Base-by-base conservation (phyloP, 257 asterid genomes). In the Pogostemon cablin region DNA sequence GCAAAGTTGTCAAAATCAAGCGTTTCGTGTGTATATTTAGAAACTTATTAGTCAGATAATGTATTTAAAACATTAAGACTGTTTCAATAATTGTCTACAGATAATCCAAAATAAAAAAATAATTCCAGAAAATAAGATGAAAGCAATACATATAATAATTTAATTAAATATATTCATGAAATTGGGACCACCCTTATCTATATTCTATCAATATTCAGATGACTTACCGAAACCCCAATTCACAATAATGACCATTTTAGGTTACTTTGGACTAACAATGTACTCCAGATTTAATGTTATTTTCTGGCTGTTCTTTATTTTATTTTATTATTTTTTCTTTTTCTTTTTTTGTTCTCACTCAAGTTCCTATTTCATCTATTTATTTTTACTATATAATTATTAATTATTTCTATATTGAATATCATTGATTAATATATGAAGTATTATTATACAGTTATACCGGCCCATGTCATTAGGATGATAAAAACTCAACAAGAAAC, bases 1-100 rank as follows among this genome's bases (percentile, higher is more conserved):
- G 25, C 25, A 20, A 20, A 20, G 25, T 20, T 20, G 25, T 20
- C 49, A 44, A 55, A 73, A 65, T 73, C 72, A 52, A 72, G 63
- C 40, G 11, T 20, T 37, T 63, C 57, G 55, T 49, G 38, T n/a
- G 11, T 10, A 9, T 67, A 38, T 20, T 20, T 20, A 12, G 52
- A 40, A 66, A 66, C 42, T 2, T 17, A 9, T 57, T 9, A 20
- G 25, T 57, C 9, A 37, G 41, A 37, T 17, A 15, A 57, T 57
- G 7, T 42, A 41, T 9, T 39, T 40, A 41, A 53, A 53, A 68
- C 35, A 40, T 15, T 6, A 56, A 3, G 44, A 56, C 32, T 3
- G 4, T 35, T 55, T 69, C 66, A 69, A 69, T 69, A 55, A 69
- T 69, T 69, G 65, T 42, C 35, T 56, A 12, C 4, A 9, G 12